Base-by-base conservation (phyloP, 495 filamentous ascomycete species). In the Platismatia glauca region DNA sequence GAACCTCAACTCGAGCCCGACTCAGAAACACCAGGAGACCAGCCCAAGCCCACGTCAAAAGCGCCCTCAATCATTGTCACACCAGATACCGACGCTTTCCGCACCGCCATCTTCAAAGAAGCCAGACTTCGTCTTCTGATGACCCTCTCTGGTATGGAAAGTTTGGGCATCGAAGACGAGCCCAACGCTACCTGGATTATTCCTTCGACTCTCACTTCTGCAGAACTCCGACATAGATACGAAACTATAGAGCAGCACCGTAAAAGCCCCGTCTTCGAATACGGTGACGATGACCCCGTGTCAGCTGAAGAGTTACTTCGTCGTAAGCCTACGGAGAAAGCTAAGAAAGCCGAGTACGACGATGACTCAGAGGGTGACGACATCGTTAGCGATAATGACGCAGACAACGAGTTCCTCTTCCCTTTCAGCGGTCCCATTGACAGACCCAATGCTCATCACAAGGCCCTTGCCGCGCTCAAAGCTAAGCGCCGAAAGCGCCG, bases 91-190 rank as follows among this genome's bases (percentile, higher is more conserved):
- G 87, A 93, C 48, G 78, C 82, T 35, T 79, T 84, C 44, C 84
- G 86, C 55, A 81, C 78, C 5, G 87, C 89, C 29, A 84, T 95
- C 74, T 95, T 92, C 73, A 91, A 89, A 67, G 91, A 97, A 68
- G 85, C 88, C n/a, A 86, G 90, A 69, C 84, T 97, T 11, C 87
- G 93, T 34, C 85, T 97, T 31, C 83, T 99, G 9, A 86, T 97
- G 83, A 84, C 78, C 0, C 78, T 91, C 5, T 76, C 87, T 53
- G 89, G 89, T 7, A 83, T 94, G 58, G 83, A 88, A 67, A 79
- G 84, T 20, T 75, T 90, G 7, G 84, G 87, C 5, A 71, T 76
- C 22, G 78, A 86, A 52, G 87, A 93, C 61, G 88, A 92, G 15
- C 80, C 81, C 9, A 86, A 90, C 62, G 84, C 87, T 38, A 78